Evolutionary conservation across 768 basidiomycete species (phyloP).

Genomic region (Podaxis sp.): DNA sequence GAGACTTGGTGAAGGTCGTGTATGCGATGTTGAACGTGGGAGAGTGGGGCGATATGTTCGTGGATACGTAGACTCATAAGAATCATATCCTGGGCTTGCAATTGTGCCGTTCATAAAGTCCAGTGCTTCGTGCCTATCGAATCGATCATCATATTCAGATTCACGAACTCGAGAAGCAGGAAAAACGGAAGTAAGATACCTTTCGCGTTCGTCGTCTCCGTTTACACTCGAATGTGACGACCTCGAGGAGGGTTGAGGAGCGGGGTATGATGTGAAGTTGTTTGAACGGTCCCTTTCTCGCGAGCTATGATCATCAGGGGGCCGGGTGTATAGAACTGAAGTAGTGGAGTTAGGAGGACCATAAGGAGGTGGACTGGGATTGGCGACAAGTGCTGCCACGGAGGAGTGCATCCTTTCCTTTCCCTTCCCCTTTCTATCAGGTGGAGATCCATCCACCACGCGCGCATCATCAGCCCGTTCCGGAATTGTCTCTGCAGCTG

Average conservation of each 20-base stretch:
- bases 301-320: not conserved
- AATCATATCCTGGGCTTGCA: not conserved
- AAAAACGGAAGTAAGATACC: not conserved
- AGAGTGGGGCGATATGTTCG: not conserved
- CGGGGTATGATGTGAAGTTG: not conserved
- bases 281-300: constrained; percentile 3
- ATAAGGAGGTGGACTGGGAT: not conserved
- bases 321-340: not conserved
- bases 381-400: not conserved
- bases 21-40: not conserved
- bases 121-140: not conserved
- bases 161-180: not conserved
- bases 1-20: not conserved
- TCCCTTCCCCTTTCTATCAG: constrained; percentile 8
- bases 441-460: not conserved
- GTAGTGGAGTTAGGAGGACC: not conserved
- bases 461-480: constrained; percentile 2
- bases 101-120: constrained; percentile 1
- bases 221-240: not conserved
- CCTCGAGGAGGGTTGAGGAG: not conserved
- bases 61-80: not conserved
- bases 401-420: constrained; percentile 1
- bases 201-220: constrained; percentile 1
- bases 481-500: constrained; percentile 7
- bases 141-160: not conserved